Conservation (phyloP, 345 rosid genomes). For the Punica granatum region DNA sequence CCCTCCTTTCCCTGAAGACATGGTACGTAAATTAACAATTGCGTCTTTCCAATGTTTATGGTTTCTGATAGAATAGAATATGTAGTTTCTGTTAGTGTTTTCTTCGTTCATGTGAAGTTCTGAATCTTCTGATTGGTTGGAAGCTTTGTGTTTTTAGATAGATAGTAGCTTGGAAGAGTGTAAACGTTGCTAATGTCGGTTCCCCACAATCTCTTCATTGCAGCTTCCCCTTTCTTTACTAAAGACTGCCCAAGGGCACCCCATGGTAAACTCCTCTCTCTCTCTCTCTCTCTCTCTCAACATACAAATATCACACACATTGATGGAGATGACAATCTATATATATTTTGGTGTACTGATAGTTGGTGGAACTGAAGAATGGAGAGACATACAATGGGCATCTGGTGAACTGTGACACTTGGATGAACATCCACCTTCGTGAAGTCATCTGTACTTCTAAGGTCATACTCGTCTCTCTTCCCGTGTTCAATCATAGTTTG, state of each 20-base stretch:
- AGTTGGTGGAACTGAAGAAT: slow-evolving; percentile 94
- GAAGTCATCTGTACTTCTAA: slow-evolving; percentile 99
- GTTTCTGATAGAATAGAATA: no score
- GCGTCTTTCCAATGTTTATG: background rate
- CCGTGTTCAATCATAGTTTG: background rate
- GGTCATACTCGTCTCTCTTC: slow-evolving; percentile 24
- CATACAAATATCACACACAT: background rate
- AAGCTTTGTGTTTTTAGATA: background rate
- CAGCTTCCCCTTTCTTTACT: slow-evolving; percentile 81
- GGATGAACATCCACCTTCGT: slow-evolving; percentile 99
- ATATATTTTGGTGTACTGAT: slow-evolving; percentile 7
- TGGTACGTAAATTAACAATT: background rate
- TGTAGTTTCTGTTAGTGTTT: background rate
- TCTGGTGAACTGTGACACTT: slow-evolving; percentile 89
- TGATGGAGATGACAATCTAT: background rate
- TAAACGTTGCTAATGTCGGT: background rate
- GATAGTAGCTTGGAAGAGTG: background rate
- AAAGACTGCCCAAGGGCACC: slow-evolving; percentile 83
- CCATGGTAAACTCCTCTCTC: slow-evolving; percentile 38
- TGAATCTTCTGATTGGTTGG: background rate
- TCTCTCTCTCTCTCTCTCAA: background rate
- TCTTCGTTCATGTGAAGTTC: background rate
- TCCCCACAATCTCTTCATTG: slow-evolving; percentile 2
- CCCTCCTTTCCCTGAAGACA: background rate
- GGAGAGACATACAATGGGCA: slow-evolving; percentile 99